Conservation (phyloP, 2,329 filamentous ascomycete species). For the Coniochaeta ligniaria region DNA sequence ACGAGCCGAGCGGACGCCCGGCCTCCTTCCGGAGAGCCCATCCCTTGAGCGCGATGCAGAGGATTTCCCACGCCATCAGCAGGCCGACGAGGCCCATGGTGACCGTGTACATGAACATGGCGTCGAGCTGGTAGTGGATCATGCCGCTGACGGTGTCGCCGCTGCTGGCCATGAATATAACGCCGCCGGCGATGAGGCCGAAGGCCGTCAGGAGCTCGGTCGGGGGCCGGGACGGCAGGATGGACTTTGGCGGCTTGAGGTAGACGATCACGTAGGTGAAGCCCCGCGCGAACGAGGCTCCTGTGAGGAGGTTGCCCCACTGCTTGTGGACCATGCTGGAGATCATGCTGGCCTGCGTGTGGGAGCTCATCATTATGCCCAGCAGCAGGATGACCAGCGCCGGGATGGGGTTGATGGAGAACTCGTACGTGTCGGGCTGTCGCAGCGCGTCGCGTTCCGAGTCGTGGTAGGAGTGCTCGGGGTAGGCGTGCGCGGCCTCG, state of each 20-base stretch:
- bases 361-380: slow-evolving; percentile 91
- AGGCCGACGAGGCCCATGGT: slow-evolving; percentile 77
- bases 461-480: slow-evolving; percentile 26
- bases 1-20: slow-evolving; percentile 11
- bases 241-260: slow-evolving; percentile 71
- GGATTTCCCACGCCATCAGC: slow-evolving; percentile 76
- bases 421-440: slow-evolving; percentile 58
- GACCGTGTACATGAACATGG: slow-evolving; percentile 90
- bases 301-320: slow-evolving; percentile 81
- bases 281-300: slow-evolving; percentile 69
- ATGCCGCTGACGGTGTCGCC: slow-evolving; percentile 72
- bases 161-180: slow-evolving; percentile 88
- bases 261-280: slow-evolving; percentile 77
- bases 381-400: slow-evolving; percentile 79
- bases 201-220: slow-evolving; percentile 86
- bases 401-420: slow-evolving; percentile 84
- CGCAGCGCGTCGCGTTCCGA: slow-evolving; percentile 43
- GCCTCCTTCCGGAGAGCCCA: slow-evolving; percentile 60
- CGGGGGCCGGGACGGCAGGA: slow-evolving; percentile 76
- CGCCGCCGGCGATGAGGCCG: slow-evolving; percentile 77
- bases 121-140: slow-evolving; percentile 69
- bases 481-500: slow-evolving; percentile 23
- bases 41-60: slow-evolving; percentile 77
- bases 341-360: slow-evolving; percentile 76
- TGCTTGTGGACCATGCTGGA: slow-evolving; percentile 91